Evolutionary conservation across 2,329 filamentous ascomycete genomes (phyloP), one percentile per base, ranked within the genome.

Genomic region (Xylaria sp.): DNA sequence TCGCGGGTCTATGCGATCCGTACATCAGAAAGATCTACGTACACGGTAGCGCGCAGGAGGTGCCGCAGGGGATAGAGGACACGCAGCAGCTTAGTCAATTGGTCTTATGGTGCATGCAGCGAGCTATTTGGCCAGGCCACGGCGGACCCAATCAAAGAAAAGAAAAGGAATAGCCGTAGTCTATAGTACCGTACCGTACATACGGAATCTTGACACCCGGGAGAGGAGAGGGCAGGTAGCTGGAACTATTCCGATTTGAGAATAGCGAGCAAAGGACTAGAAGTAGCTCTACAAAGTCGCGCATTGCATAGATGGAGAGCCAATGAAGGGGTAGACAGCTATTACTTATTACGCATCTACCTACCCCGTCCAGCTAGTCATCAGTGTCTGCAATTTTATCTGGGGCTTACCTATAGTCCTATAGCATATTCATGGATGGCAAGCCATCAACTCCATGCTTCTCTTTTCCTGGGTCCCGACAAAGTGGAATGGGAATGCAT

Each of bases 1-100:
- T 78, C 9, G 74, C 72, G 9, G 75, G 75, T 17, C 53, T 78
- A 21, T 78, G 77, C 58, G 76, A 78, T 53, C 74, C 75, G 7
- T 78, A 78, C 57, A 72, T 78, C 14, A 69, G 74, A 19, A 73
- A 76, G 66, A 73, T 76, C 9, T 70, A 74, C 60, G 59, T 69
- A 19, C 73, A 75, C 32, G 39, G 51, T 1, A 72, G 69, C 8
- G 68, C 45, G 4, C 73, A 72, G 36, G 71, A 70, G 42, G 62
- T 75, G 14, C 72, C 75, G 0, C 64, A 62, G 27, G 68, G 45
- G 12, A 64, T 63, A 57, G 68, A 73, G n/a, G 72, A 72, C 6
- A 56, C 60, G 21, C 54, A 61, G 12, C 65, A 72, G 58, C 21
- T 78, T 32, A 67, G 68, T 12, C 53, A 63, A 50, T 58, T 76